Evolutionary conservation across 345 rosid species (phyloP), one percentile per base, ranked within the genome.

Genomic region (Bretschneidera sinensis): DNA sequence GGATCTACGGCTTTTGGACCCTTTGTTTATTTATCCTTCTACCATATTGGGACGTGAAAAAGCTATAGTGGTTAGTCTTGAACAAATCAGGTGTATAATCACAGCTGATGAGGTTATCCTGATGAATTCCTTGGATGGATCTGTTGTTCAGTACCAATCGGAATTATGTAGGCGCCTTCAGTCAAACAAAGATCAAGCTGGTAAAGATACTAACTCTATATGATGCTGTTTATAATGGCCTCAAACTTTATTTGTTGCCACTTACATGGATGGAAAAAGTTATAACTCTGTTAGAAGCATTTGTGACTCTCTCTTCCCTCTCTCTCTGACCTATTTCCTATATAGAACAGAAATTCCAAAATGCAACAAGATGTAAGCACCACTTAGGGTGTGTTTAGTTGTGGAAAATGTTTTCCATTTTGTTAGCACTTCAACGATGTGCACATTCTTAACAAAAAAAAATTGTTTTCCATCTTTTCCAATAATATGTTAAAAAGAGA

Each of bases 41-140:
- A 81, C 96, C 20, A 84, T 92, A 62, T 72, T 92, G 65, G 92
- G 99, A 28, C 81, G 97, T 54, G 99, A 90, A 79, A 94, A 84
- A 77, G 97, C 96, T 17, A 84, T 94, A 69, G 97, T 90, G 51
- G 95, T 86, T 21, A 90, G 82, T 69, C 96, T 94, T 62, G 97
- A 86, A 71, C 94, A 90, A 74, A 85, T 94, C 65, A 83, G 99
- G 61, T 90, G 99, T 62, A 83, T 94, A 56, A 94, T 94, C 68
- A 90, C 97, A 23, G 91, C 97, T 0, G 97, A 94, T 31, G 99
- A 94, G 76, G 99, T 83, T 65, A 69, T 94, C 69, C 75, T 94
- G 60, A 86, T 89, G 99, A 94, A 90, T 73, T 89, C 95, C 48
- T 67, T 92, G 50, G 96, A 90, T 77, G 79, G 80, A 6, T 76